A percentile compares a stretch with the other conserved stretches of the same genome.
phyloP scores from a whole-genome alignment of 371 early-diverging fungal genomes.

The Apophysomyces trapeziformis region DNA sequence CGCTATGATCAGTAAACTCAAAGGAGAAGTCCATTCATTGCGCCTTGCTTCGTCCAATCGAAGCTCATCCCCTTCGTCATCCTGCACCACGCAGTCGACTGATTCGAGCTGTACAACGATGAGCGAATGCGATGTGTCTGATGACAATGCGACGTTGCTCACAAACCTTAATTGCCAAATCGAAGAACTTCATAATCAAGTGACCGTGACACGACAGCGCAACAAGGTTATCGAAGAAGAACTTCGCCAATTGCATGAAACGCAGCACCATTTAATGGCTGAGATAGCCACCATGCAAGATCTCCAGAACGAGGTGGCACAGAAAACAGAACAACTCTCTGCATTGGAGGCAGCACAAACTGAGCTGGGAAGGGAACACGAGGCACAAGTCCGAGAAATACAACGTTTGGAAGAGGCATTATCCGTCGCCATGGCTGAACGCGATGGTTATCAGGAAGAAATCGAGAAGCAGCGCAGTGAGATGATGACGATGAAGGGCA shows the following conservation, averaged over 20 bases:
- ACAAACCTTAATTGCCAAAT: constrained; percentile 17
- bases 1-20: constrained; percentile 48
- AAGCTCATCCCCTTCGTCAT: background rate
- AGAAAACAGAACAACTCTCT: constrained; percentile 4
- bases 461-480: background rate
- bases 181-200: constrained; percentile 27
- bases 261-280: background rate
- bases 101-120: constrained; percentile 1
- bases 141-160: background rate
- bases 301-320: constrained; percentile 2
- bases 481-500: background rate
- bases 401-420: background rate
- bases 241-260: constrained; percentile 8
- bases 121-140: background rate
- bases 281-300: constrained; percentile 8
- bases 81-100: constrained; percentile 3
- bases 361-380: constrained; percentile 1
- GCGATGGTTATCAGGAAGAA: background rate
- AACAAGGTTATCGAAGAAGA: constrained; percentile 25
- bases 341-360: background rate
- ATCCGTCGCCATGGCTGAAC: background rate
- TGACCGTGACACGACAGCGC: constrained; percentile 25
- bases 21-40: constrained; percentile 42
- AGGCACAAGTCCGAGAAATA: background rate
- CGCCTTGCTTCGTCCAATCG: constrained; percentile 12